Percentiles rank a stretch among this genome's conserved stretches.
Conservation (phyloP, 768 basidiomycete genomes). For the Rhizopogon salebrosus region DNA sequence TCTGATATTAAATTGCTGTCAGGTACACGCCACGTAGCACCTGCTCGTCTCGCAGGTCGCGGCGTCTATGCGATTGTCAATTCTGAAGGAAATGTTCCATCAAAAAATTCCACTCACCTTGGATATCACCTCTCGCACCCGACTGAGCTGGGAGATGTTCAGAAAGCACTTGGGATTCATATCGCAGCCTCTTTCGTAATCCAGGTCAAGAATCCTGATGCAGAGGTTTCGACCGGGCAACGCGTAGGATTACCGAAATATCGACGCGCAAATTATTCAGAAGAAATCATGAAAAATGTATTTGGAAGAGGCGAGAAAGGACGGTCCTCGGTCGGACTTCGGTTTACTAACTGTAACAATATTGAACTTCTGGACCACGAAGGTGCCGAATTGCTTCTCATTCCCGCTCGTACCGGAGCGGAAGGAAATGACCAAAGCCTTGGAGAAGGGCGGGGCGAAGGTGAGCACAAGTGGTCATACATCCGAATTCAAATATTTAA, state of each 20-base stretch:
- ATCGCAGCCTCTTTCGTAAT: slow-evolving; percentile 49
- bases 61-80: slow-evolving; percentile 61
- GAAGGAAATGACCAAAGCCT: slow-evolving; percentile 44
- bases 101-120: slow-evolving; percentile 45
- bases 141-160: slow-evolving; percentile 45
- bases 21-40: slow-evolving; percentile 49
- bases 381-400: slow-evolving; percentile 50
- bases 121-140: slow-evolving; percentile 59
- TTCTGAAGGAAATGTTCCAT: slow-evolving; percentile 37
- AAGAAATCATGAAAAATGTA: slow-evolving; percentile 40
- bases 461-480: slow-evolving; percentile 23
- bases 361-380: slow-evolving; percentile 50
- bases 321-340: slow-evolving; percentile 40
- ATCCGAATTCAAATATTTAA: not conserved
- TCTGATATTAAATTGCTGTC: not conserved
- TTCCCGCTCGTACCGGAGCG: slow-evolving; percentile 45
- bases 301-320: slow-evolving; percentile 45
- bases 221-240: slow-evolving; percentile 32
- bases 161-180: slow-evolving; percentile 48
- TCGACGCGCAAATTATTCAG: slow-evolving; percentile 41
- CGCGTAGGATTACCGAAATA: slow-evolving; percentile 20
- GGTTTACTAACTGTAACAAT: slow-evolving; percentile 47
- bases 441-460: slow-evolving; percentile 47
- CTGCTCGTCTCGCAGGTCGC: slow-evolving; percentile 48
- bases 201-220: slow-evolving; percentile 59